These are phyloP conservation scores for Nakazawaea laoshanensis DNA, from an alignment of 805 yeast genomes.

Conservation along the genomic window DNA sequence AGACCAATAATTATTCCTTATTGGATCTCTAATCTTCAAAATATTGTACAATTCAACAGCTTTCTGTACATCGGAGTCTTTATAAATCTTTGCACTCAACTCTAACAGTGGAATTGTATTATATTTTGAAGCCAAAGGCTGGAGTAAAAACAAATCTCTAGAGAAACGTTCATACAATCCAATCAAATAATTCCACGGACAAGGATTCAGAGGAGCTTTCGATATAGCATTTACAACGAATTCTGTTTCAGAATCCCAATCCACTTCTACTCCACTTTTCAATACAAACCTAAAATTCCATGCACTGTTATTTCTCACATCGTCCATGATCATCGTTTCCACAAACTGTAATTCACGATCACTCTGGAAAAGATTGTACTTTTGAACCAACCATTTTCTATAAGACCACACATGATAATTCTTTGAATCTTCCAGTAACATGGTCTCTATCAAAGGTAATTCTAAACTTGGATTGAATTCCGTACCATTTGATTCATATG, in stretches of 20 bases:
- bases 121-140: no score
- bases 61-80: no score
- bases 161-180: constrained; percentile 38
- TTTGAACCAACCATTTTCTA: constrained; percentile 70
- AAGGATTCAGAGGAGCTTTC: constrained; percentile 69
- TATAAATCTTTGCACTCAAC: no score
- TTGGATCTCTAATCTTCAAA: no score
- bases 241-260: constrained; percentile 39
- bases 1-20: constrained; percentile 23
- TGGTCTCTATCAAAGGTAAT: constrained; percentile 50
- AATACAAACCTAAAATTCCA: constrained; percentile 79
- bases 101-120: no score
- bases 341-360: constrained; percentile 45
- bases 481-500: constrained; percentile 13
- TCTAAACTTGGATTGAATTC: constrained; percentile 45
- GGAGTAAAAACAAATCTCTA: no score
- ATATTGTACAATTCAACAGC: no score
- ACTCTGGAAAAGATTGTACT: constrained; percentile 37
- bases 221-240: constrained; percentile 42
- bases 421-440: constrained; percentile 75
- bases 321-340: constrained; percentile 39
- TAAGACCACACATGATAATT: constrained; percentile 98
- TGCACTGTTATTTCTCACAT: constrained; percentile 83
- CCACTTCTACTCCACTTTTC: constrained; percentile 15
- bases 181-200: constrained; percentile 76